These are phyloP conservation scores for Cyanidium caldarium DNA, from an alignment of 23 red algal species.

Conservation along the genomic window DNA sequence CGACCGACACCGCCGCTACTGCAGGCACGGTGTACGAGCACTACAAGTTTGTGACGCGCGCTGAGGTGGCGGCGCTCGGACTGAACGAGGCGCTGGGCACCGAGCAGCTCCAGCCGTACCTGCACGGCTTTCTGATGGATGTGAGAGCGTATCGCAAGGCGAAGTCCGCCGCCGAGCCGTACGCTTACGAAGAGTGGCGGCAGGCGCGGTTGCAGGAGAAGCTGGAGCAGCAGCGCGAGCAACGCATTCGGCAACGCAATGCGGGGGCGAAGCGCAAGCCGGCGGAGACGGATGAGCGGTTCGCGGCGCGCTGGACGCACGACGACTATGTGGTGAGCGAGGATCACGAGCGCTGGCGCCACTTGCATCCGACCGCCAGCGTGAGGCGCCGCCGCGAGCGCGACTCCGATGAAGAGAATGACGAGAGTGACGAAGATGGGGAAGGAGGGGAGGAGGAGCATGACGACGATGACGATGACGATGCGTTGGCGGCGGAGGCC, in stretches of 20 bases:
- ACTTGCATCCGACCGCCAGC: slow-evolving; percentile 26
- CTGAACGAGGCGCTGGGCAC: slow-evolving; percentile 43
- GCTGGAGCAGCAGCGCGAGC: slow-evolving; percentile 29
- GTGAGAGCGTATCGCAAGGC: slow-evolving; percentile 61
- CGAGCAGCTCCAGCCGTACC: slow-evolving; percentile 41
- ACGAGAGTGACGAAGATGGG: too few species aligned
- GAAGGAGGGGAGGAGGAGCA: too few species aligned
- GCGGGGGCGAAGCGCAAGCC: background rate
- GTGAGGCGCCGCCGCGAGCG: too few species aligned
- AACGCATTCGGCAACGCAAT: slow-evolving; percentile 31
- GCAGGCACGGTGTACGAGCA: slow-evolving; percentile 75
- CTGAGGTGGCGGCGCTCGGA: slow-evolving; percentile 47
- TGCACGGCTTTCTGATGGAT: slow-evolving; percentile 94
- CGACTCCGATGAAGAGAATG: too few species aligned
- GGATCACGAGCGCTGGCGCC: slow-evolving; percentile 53
- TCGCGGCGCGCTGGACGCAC: slow-evolving; percentile 54
- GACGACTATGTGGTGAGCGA: slow-evolving; percentile 56
- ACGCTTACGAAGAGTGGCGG: slow-evolving; percentile 82
- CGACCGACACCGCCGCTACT: background rate
- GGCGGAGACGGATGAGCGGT: slow-evolving; percentile 49
- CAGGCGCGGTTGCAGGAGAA: slow-evolving; percentile 43
- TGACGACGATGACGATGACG: too few species aligned
- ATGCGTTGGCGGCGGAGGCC: too few species aligned
- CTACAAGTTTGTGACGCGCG: slow-evolving; percentile 61
- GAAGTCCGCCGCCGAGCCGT: slow-evolving; percentile 41